Conservation (phyloP, 2,329 filamentous ascomycete genomes). For the Blastomyces gilchristii region DNA sequence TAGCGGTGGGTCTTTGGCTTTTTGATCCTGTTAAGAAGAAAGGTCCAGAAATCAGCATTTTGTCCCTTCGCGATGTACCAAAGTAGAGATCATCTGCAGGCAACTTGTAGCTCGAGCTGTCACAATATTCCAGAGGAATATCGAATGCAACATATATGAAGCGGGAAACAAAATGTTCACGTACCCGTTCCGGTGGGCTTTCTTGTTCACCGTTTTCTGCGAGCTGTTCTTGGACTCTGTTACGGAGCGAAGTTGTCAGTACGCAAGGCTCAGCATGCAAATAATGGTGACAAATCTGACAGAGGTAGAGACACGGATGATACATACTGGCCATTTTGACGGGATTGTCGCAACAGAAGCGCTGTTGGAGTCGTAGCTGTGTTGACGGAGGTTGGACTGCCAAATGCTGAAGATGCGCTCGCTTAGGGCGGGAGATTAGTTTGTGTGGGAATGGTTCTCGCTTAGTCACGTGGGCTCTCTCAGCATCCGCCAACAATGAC, state of each 20-base stretch:
- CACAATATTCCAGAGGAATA: neutral
- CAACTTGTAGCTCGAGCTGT: neutral
- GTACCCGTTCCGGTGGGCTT: constrained; percentile 99
- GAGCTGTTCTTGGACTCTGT: constrained; percentile 99
- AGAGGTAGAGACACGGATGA: constrained; percentile 6
- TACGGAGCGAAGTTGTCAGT: constrained; percentile 13
- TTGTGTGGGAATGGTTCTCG: constrained; percentile 15
- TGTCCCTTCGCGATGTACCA: neutral
- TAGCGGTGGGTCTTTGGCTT: constrained; percentile 99
- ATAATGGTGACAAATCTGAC: neutral
- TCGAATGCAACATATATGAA: neutral
- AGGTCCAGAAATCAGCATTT: constrained; percentile 4
- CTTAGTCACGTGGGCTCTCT: constrained; percentile 11
- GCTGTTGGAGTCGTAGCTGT: constrained; percentile 30
- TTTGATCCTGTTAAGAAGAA: constrained; percentile 67
- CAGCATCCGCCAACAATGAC: neutral
- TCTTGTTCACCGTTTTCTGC: constrained; percentile 96
- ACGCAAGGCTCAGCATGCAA: neutral
- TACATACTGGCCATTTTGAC: constrained; percentile 41
- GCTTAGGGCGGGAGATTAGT: constrained; percentile 8
- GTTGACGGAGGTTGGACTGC: constrained; percentile 28
- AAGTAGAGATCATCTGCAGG: neutral
- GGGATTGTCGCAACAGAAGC: constrained; percentile 30
- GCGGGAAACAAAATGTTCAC: constrained; percentile 28
- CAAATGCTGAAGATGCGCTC: constrained; percentile 10